Evolutionary conservation across 345 rosid genomes (phyloP).

Genomic region (Cardiospermum halicacabum): DNA sequence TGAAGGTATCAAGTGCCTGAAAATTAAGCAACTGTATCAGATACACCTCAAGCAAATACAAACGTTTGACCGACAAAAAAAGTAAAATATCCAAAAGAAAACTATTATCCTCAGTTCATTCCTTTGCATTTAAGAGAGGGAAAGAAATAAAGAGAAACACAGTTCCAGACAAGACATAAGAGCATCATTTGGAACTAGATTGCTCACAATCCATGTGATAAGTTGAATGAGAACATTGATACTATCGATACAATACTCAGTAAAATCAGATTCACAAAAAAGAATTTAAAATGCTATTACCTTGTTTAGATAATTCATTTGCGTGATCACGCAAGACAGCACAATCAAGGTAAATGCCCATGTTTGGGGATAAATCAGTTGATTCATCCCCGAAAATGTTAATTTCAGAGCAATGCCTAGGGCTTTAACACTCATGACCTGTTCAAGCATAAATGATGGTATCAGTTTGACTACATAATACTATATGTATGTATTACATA

Average conservation of each 20-base stretch:
- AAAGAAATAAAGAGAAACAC: background rate
- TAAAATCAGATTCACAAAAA: background rate
- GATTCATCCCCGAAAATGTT: constrained; percentile 68
- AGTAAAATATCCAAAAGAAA: background rate
- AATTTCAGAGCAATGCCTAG: constrained; percentile 74
- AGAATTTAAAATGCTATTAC: constrained; percentile 28
- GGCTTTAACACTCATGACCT: constrained; percentile 86
- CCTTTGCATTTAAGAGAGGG: background rate
- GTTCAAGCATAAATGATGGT: constrained; percentile 7
- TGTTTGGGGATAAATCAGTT: constrained; percentile 62
- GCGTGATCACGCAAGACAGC: constrained; percentile 60
- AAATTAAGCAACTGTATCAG: constrained; percentile 14
- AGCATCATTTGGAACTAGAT: background rate
- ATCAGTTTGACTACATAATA: background rate
- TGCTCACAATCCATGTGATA: background rate
- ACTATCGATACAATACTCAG: background rate
- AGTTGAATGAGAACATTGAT: background rate
- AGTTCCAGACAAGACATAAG: background rate
- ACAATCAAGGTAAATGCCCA: constrained; percentile 64
- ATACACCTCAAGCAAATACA: constrained; percentile 1
- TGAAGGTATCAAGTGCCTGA: constrained; percentile 95
- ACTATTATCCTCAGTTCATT: background rate
- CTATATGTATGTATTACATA: background rate
- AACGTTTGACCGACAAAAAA: background rate
- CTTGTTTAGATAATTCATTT: constrained; percentile 76